Evolutionary conservation across 1,139 yeast species (phyloP), one percentile per base, ranked within the genome.

Genomic region (Tardiomyces blankii): DNA sequence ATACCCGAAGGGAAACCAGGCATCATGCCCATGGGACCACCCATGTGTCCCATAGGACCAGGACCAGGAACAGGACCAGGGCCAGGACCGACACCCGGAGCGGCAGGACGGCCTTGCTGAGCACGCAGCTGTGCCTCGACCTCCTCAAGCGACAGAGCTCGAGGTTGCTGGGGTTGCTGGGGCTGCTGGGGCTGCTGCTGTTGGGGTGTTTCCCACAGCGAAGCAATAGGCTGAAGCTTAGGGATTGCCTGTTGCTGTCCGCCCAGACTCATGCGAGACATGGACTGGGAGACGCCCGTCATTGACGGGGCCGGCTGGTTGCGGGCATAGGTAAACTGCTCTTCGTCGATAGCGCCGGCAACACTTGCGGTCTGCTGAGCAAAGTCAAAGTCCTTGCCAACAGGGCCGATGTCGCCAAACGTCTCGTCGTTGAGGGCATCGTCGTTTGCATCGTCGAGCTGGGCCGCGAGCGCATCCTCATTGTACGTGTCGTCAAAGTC

Each of bases 371-470:
- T 61, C 44, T 58, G 58, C 33, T 65, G 64, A 12, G 85, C 85
- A 63, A 88, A 87, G 62, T 80, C 80, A 61, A 85, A 87, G 59
- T 86, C 91, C 49, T 78, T 76, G 44, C 87, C 82, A 9, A 51
- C 53, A 2, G 49, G 19, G 25, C 64, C 73, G 46, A 66, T 71
- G 42, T 68, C 73, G 42, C 96, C 96, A 67, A 89, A 89, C 1
- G 97, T 89, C 59, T 86, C 95, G 51, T 80, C 84, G 61, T 89
- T 89, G 57, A 86, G 71, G 45, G 81, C 88, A 61, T 88, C 96
- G 49, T 82, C 88, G 33, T 21, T 21, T 4, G 77, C 80, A 52
- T 83, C 93, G 41, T 73, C 74, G 43, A 77, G 73, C 49, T 73
- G 73, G 28, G 77, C 85, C 2, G 88, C 91, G 48, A 83, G 73